A percentile compares a stretch with the other conserved stretches of the same genome.
Evolutionary conservation across 345 rosid genomes (phyloP).

Genomic region (Eucalyptus fibrosa): DNA sequence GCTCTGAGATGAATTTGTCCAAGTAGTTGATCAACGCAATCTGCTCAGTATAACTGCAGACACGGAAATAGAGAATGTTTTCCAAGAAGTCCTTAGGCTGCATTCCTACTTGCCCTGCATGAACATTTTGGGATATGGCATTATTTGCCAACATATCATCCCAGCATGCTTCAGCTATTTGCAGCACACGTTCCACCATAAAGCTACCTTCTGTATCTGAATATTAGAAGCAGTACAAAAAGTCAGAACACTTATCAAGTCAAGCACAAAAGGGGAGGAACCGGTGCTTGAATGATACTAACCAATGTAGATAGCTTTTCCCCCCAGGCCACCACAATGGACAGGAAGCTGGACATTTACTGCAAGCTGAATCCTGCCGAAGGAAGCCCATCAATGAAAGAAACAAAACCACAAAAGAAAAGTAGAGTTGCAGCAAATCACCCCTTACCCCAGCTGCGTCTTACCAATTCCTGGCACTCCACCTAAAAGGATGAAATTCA

Average conservation of each 20-base stretch:
- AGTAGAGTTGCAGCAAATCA: background rate
- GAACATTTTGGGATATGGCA: conserved; percentile 33
- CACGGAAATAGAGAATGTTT: conserved; percentile 72
- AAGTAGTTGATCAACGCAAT: conserved; percentile 67
- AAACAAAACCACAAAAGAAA: background rate
- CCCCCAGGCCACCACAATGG: conserved; percentile 80
- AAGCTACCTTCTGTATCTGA: conserved; percentile 96
- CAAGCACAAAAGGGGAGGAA: background rate
- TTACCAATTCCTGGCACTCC: conserved; percentile 94
- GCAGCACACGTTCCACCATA: conserved; percentile 86
- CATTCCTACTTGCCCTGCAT: conserved; percentile 26
- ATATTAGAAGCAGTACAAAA: background rate
- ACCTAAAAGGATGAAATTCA: conserved; percentile 18
- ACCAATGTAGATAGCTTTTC: conserved; percentile 87
- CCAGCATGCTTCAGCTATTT: conserved; percentile 69
- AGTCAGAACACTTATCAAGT: background rate
- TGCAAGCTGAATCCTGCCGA: conserved; percentile 80
- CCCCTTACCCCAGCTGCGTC: conserved; percentile 79
- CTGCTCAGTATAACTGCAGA: conserved; percentile 87
- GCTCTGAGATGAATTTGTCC: conserved; percentile 68
- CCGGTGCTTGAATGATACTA: background rate
- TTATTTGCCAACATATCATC: conserved; percentile 58
- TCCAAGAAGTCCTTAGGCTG: conserved; percentile 56
- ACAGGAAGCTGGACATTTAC: conserved; percentile 88
- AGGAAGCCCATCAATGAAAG: background rate